A percentile compares a stretch with the other conserved stretches of the same genome.
Conservation (phyloP, 129 eudicot genomes). For the Flaveria sonorensis region DNA sequence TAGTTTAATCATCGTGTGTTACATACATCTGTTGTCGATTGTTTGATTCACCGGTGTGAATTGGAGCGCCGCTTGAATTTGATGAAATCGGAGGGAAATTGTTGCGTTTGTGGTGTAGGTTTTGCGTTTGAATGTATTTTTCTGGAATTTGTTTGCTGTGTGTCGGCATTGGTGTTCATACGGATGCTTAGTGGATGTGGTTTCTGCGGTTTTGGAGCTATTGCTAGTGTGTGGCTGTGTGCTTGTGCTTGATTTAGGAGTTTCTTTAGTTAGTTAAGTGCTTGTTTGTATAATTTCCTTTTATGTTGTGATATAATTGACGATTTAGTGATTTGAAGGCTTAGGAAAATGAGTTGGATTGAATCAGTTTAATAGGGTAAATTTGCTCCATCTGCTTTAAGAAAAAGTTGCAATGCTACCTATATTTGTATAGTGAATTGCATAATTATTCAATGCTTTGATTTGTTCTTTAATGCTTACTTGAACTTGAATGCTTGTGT, state of each 20-base stretch:
- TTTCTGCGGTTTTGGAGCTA: neutral
- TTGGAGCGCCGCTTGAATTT: neutral
- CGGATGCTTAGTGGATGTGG: neutral
- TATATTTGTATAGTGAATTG: conserved; percentile 18
- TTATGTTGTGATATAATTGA: neutral
- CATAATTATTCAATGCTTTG: neutral
- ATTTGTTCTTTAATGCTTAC: neutral
- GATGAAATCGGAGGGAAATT: neutral
- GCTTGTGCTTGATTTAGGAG: neutral
- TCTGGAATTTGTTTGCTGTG: conserved; percentile 14
- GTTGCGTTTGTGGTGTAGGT: conserved; percentile 14
- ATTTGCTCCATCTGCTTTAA: neutral
- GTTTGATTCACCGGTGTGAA: conserved; percentile 21
- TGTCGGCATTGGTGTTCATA: conserved; percentile 31
- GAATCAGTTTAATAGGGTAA: neutral
- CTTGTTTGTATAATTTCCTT: neutral
- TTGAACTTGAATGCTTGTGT: conserved; percentile 19
- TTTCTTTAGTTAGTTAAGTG: neutral
- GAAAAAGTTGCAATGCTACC: neutral
- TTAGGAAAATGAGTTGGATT: neutral
- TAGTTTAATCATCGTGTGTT: neutral
- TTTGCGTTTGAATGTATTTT: neutral
- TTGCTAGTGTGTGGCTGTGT: neutral
- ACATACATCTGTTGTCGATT: neutral
- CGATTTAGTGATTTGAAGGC: conserved; percentile 11